Conservation (phyloP, 2,329 filamentous ascomycete genomes). For the Sarocladium kiliense region DNA sequence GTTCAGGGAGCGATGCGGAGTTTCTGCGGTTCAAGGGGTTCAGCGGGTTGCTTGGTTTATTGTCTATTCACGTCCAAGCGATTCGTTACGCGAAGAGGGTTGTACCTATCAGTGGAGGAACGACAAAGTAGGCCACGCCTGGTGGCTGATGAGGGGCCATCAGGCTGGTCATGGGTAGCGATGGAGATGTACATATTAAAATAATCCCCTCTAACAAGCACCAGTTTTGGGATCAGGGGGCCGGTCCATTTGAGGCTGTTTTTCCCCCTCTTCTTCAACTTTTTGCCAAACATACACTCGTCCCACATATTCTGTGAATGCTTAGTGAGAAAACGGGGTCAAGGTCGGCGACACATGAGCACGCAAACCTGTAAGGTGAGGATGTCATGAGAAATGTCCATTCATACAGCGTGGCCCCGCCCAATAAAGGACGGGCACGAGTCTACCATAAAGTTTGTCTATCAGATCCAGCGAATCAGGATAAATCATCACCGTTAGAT, state of each 20-base stretch:
- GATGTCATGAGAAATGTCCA: not conserved
- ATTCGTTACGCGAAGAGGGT: not conserved
- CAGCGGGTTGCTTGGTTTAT: conserved; percentile 1
- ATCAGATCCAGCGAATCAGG: not conserved
- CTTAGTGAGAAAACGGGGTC: not conserved
- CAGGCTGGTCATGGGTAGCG: not conserved
- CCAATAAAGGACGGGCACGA: not conserved
- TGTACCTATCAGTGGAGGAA: not conserved
- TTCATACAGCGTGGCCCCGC: not conserved
- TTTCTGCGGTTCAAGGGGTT: not conserved
- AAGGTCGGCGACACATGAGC: no score
- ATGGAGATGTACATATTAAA: conserved; percentile 1
- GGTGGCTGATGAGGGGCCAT: not conserved
- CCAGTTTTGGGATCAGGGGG: not conserved
- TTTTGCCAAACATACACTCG: not conserved
- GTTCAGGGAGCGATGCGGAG: not conserved
- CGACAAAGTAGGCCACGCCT: not conserved
- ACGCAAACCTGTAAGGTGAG: not conserved
- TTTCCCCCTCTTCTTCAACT: not conserved
- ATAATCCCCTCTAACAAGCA: conserved; percentile 6
- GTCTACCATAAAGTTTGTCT: not conserved
- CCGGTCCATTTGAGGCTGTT: not conserved
- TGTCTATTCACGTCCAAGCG: not conserved
- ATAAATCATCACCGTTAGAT: not conserved
- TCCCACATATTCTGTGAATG: not conserved